Evolutionary conservation across 2,329 filamentous ascomycete species (phyloP).

Genomic region (Apiospora kogelbergensis): DNA sequence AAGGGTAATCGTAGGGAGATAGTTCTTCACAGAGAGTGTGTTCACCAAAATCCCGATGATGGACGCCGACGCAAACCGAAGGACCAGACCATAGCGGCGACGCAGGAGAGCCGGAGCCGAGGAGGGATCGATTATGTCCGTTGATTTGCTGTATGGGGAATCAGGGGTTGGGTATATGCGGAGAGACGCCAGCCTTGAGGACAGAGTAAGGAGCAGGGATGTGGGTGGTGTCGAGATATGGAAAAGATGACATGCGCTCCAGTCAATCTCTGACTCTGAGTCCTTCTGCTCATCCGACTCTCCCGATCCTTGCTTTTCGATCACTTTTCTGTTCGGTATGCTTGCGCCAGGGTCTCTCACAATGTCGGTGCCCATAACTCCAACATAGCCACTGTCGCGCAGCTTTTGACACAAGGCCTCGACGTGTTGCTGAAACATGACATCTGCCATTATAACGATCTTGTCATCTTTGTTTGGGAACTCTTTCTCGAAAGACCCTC

Average conservation of each 20-base stretch:
- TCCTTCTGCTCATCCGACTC: slow-evolving; percentile 37
- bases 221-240: slow-evolving; percentile 81
- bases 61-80: slow-evolving; percentile 74
- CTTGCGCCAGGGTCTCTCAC: slow-evolving; percentile 75
- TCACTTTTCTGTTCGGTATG: slow-evolving; percentile 75
- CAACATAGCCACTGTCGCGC: slow-evolving; percentile 62
- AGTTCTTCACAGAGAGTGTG: slow-evolving; percentile 89
- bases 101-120: slow-evolving; percentile 61
- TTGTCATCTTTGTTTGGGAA: slow-evolving; percentile 62
- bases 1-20: slow-evolving; percentile 75
- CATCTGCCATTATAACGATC: slow-evolving; percentile 82
- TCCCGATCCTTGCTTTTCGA: slow-evolving; percentile 17
- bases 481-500: slow-evolving; percentile 63
- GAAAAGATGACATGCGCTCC: slow-evolving; percentile 74
- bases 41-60: slow-evolving; percentile 95
- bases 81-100: slow-evolving; percentile 84
- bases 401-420: slow-evolving; percentile 55
- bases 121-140: slow-evolving; percentile 38
- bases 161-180: slow-evolving; percentile 69
- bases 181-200: slow-evolving; percentile 75
- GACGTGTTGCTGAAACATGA: slow-evolving; percentile 81
- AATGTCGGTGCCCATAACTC: slow-evolving; percentile 69
- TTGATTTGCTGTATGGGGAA: slow-evolving; percentile 47
- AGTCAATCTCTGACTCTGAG: slow-evolving; percentile 31
- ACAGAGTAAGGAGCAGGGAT: slow-evolving; percentile 82